Base-by-base conservation (phyloP, 2,329 filamentous ascomycete species). In the Phaeomoniella chlamydospora region DNA sequence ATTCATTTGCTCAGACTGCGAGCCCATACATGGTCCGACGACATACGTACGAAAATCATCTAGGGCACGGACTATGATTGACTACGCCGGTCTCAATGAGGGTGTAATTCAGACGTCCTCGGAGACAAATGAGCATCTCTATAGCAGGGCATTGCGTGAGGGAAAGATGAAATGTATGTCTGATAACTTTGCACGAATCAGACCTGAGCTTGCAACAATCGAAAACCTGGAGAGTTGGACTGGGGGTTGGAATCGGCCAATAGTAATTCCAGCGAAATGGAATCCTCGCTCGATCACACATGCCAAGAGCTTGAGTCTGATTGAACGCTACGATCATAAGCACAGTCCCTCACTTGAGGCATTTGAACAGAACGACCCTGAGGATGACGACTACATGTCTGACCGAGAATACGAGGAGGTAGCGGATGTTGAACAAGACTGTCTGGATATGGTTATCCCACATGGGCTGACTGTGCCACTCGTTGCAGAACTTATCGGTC, bases 31-130 rank as follows among this genome's bases (percentile, higher is more conserved):
- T 53, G 76, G 76, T 14, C 66, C 68, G 45, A 80, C 75, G 15
- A 80, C 76, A 1, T 77, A 69, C 53, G 72, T 79, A 32, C 71
- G 76, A 41, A 80, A 79, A 49, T 80, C 76, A 15, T 66, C 69
- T 33, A 65, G 76, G 36, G 72, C 74, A 18, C 72, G 77, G 46
- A 74, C 72, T 19, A 68, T 71, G 12, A 77, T 80, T 39, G 76
- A 80, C 49, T 80, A 80, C 52, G 74, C 74, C 34, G 74, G 74
- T 33, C 59, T 80, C 29, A 75, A 80, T 45, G 70, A 77, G 51
- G 76, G 76, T 29, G 65, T 78, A 11, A 59, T 80, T 36, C 76
- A 76, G 50, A 74, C 74, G 2, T 73, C 74, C 4, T 70, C 72
- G 37, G 74, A 80, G 41, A 71, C 70, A 18, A 59, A 68, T 34